Evolutionary conservation across 2,329 filamentous ascomycete species (phyloP).

Genomic region (Ilyonectria sp.): DNA sequence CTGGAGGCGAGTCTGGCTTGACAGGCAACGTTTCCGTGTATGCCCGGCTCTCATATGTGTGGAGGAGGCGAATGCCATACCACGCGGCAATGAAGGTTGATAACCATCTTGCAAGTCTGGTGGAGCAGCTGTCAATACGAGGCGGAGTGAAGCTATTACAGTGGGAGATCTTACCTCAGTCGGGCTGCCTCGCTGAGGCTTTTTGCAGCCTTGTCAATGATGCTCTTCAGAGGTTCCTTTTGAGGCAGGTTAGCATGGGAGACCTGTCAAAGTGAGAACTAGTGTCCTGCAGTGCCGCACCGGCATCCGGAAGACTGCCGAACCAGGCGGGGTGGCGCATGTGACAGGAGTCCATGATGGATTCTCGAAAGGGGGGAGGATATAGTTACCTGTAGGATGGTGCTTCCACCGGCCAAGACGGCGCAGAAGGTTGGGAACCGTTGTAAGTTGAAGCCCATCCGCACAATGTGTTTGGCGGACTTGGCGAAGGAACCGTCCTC

Average conservation of each 20-base stretch:
- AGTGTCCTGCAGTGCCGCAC: slow-evolving; percentile 7
- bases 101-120: slow-evolving; percentile 70
- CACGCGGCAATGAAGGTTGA: slow-evolving; percentile 72
- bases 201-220: slow-evolving; percentile 46
- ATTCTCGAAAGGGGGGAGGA: slow-evolving; percentile 6
- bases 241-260: slow-evolving; percentile 30
- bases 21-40: slow-evolving; percentile 58
- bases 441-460: slow-evolving; percentile 66
- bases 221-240: slow-evolving; percentile 51
- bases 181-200: slow-evolving; percentile 45
- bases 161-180: slow-evolving; percentile 44
- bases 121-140: slow-evolving; percentile 30
- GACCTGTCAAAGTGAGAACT: slow-evolving; percentile 11
- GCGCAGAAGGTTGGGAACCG: slow-evolving; percentile 77
- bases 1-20: slow-evolving; percentile 48
- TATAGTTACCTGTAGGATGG: slow-evolving; percentile 69
- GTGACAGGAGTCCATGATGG: slow-evolving; percentile 14
- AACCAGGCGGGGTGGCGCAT: slow-evolving; percentile 14
- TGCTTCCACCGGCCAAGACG: slow-evolving; percentile 71
- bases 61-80: slow-evolving; percentile 70
- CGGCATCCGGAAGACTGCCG: slow-evolving; percentile 2
- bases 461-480: slow-evolving; percentile 59
- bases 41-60: slow-evolving; percentile 65
- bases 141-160: slow-evolving; percentile 3
- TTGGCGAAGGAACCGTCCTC: slow-evolving; percentile 51